Evolutionary conservation across 306 rosid genomes (phyloP).

Genomic region (Casuarina cunninghamiana): DNA sequence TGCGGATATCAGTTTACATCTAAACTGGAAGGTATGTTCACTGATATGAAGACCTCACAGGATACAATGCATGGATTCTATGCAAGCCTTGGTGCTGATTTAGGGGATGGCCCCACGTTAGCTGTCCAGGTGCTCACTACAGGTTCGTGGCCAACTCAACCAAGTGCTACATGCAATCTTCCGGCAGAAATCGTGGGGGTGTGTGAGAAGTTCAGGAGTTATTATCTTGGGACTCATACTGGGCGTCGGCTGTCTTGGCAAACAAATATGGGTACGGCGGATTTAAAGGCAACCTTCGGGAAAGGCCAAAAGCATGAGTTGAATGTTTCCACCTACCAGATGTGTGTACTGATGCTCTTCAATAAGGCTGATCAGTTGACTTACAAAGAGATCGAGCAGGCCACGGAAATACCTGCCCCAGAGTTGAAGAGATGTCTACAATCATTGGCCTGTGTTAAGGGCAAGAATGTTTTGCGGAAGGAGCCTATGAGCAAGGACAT

Average conservation of each 20-base stretch:
- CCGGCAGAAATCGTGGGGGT: conserved; percentile 43
- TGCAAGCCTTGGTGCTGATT: conserved; percentile 33
- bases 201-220: conserved; percentile 49
- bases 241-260: conserved; percentile 64
- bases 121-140: conserved; percentile 59
- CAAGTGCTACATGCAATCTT: conserved; percentile 53
- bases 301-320: conserved; percentile 58
- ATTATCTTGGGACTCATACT: conserved; percentile 53
- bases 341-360: conserved; percentile 63
- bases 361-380: conserved; percentile 40
- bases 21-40: conserved; percentile 59
- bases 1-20: conserved; percentile 61
- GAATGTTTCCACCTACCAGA: conserved; percentile 59
- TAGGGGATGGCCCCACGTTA: conserved; percentile 43
- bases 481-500: conserved; percentile 67
- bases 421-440: conserved; percentile 61
- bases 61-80: conserved; percentile 52
- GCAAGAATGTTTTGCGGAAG: conserved; percentile 53
- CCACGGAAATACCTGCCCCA: conserved; percentile 44
- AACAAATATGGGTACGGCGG: conserved; percentile 60
- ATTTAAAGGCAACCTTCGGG: conserved; percentile 48
- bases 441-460: conserved; percentile 54
- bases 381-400: conserved; percentile 58
- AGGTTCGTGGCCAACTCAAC: conserved; percentile 61
- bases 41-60: conserved; percentile 56